Conservation (phyloP, 2,329 filamentous ascomycete genomes). For the Cordyceps pruinosa region DNA sequence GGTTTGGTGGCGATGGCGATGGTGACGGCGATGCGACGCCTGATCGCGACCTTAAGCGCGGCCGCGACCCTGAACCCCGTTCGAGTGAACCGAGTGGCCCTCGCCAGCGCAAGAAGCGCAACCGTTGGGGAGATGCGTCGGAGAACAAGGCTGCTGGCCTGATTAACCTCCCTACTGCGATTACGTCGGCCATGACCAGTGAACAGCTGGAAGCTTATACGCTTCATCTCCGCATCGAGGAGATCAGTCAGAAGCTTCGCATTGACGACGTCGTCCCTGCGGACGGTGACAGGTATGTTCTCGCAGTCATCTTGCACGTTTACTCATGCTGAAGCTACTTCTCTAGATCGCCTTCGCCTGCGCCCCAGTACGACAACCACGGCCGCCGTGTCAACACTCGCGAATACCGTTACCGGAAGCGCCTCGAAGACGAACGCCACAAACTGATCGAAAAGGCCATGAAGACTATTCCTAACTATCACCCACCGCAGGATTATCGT, state of each 20-base stretch:
- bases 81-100: slow-evolving; percentile 63
- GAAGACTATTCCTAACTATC: slow-evolving; percentile 99
- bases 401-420: slow-evolving; percentile 97
- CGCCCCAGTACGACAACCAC: slow-evolving; percentile 98
- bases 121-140: slow-evolving; percentile 93
- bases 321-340: slow-evolving; percentile 4
- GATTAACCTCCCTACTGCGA: slow-evolving; percentile 94
- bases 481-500: slow-evolving; percentile 96
- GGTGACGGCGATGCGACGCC: slow-evolving; percentile 23
- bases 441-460: slow-evolving; percentile 98
- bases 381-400: slow-evolving; percentile 98
- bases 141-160: slow-evolving; percentile 98
- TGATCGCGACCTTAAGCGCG: slow-evolving; percentile 65
- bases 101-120: slow-evolving; percentile 93
- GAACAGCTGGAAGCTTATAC: slow-evolving; percentile 98
- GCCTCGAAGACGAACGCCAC: slow-evolving; percentile 95
- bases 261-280: slow-evolving; percentile 98
- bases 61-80: slow-evolving; percentile 83
- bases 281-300: slow-evolving; percentile 80
- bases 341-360: slow-evolving; percentile 81
- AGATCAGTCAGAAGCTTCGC: slow-evolving; percentile 97
- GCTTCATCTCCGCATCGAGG: slow-evolving; percentile 91
- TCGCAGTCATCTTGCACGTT: background rate
- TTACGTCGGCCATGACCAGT: slow-evolving; percentile 95
- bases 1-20: slow-evolving; percentile 59